Percentiles rank a stretch among this genome's conserved stretches.
Evolutionary conservation across 192 early-diverging fungal genomes (phyloP).

Genomic region (Coemansia sp.): DNA sequence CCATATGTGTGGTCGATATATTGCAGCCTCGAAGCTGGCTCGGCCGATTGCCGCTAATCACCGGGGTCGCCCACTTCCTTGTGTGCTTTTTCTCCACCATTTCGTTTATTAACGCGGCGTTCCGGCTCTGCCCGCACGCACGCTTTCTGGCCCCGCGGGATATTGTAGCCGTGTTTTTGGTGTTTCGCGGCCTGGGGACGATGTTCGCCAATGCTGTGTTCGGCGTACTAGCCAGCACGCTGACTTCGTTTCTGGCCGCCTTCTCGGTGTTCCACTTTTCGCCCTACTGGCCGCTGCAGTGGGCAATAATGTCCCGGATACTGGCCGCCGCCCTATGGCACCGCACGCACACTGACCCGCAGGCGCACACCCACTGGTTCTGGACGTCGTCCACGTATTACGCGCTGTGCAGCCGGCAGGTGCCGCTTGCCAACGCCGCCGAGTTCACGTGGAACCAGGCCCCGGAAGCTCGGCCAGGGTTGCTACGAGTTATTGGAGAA

Average conservation of each 20-base stretch:
- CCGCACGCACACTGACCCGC: constrained; percentile 5
- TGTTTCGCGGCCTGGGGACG: constrained; percentile 26
- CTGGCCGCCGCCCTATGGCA: constrained; percentile 20
- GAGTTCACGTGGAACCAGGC: not conserved
- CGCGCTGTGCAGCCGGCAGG: not conserved
- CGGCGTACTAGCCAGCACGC: constrained; percentile 4
- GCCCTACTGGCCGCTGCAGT: constrained; percentile 16
- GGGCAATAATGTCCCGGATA: constrained; percentile 22
- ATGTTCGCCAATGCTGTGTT: constrained; percentile 9
- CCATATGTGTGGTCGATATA: not conserved
- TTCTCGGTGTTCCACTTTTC: constrained; percentile 4
- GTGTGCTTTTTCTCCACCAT: constrained; percentile 24
- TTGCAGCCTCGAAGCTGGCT: constrained; percentile 17
- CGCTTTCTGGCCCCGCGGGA: constrained; percentile 18
- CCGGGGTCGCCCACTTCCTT: constrained; percentile 10
- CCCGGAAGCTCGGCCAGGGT: not conserved
- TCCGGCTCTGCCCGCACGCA: constrained; percentile 7
- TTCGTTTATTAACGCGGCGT: constrained; percentile 27
- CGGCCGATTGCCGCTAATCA: constrained; percentile 11
- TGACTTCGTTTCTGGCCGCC: not conserved
- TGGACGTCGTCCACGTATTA: constrained; percentile 15
- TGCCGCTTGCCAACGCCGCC: too few relatives aligned
- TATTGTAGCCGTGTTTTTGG: constrained; percentile 9
- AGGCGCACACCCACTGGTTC: constrained; percentile 7
- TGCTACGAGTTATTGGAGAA: not conserved